phyloP scores from a whole-genome alignment of 495 filamentous ascomycete genomes.

The Astrocystis sublimbata region DNA sequence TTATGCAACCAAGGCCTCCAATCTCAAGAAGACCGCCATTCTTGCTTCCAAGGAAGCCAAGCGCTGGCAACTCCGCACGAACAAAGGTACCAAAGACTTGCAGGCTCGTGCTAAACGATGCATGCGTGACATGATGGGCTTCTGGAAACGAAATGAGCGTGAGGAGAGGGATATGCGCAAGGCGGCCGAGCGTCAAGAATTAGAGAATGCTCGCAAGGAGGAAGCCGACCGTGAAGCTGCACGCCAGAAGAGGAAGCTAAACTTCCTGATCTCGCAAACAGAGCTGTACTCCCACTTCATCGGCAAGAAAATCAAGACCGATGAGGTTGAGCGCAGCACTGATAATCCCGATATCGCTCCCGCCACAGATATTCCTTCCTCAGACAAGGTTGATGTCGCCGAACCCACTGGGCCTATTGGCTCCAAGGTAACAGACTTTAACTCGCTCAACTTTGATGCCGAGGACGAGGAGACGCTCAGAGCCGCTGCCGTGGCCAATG shows the following conservation, averaged over 20 bases:
- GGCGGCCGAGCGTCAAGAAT: constrained; percentile 90
- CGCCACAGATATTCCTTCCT: constrained; percentile 43
- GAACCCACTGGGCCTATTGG: constrained; percentile 58
- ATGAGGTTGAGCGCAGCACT: constrained; percentile 86
- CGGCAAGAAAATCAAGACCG: constrained; percentile 96
- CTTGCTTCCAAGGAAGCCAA: constrained; percentile 96
- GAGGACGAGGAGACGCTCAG: constrained; percentile 84
- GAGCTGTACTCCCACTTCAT: constrained; percentile 99
- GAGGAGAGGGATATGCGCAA: constrained; percentile 95
- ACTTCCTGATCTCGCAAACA: constrained; percentile 98
- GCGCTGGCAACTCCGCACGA: constrained; percentile 94
- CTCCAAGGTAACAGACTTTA: constrained; percentile 84
- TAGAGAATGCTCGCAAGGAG: constrained; percentile 93
- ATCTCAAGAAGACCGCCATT: constrained; percentile 95
- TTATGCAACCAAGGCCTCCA: constrained; percentile 79
- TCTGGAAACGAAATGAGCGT: constrained; percentile 99
- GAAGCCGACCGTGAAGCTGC: constrained; percentile 97
- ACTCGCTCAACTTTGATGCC: constrained; percentile 92
- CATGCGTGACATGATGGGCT: constrained; percentile 99
- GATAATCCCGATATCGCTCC: constrained; percentile 70
- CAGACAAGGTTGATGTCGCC: constrained; percentile 56
- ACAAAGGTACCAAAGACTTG: constrained; percentile 97
- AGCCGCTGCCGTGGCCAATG: constrained; percentile 89
- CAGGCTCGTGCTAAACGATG: constrained; percentile 95
- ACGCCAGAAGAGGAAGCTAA: constrained; percentile 95